Base-by-base conservation (phyloP, 345 rosid species). In the Eucalyptus microcorys region DNA sequence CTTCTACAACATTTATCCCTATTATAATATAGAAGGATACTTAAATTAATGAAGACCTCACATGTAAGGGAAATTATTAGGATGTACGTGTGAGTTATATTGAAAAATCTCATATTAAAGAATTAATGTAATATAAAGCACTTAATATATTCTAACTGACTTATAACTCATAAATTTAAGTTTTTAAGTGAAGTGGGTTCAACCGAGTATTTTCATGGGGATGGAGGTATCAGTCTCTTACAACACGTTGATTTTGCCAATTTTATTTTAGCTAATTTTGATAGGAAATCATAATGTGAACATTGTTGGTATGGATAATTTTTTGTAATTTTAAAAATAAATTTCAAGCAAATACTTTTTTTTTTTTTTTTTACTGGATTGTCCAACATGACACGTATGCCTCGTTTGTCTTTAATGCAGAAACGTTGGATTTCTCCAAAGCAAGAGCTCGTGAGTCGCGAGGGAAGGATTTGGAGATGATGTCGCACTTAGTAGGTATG, bases 111-210 rank as follows among this genome's bases (percentile, higher is more conserved):
- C 53, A 48, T 48, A 4, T 48, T 50, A 4, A 52, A 52, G 0
- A 52, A 19, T 52, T 52, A 52, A 19, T 52, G 2, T 52, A 52
- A 52, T 52, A 10, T 52, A 49, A 10, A 50, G 22, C 4, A 7
- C 22, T 1, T 50, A 7, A 50, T 52, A 45, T 45, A 52, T 52
- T 52, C 0, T 0, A 1, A 19, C 0, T 52, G 5, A 52, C 26
- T 52, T 21, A 21, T 52, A 52, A 19, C 57, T 4, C 5, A 52
- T 52, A 7, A 52, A 1, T 52, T 52, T 52, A 52, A 52, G 10
- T 52, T 52, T 52, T 52, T 52, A 19, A 19, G 57, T 1, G 57
- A 52, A 52, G 10, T 52, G 4, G 5, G 5, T 52, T 52, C 1
- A 52, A 52, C 2, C 0, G 1, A 4, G 24, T 52, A 21, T 52